Percentiles rank a stretch among this genome's conserved stretches.
phyloP scores from a whole-genome alignment of 176 grass and related monocot genomes.

The Carex parvula region DNA sequence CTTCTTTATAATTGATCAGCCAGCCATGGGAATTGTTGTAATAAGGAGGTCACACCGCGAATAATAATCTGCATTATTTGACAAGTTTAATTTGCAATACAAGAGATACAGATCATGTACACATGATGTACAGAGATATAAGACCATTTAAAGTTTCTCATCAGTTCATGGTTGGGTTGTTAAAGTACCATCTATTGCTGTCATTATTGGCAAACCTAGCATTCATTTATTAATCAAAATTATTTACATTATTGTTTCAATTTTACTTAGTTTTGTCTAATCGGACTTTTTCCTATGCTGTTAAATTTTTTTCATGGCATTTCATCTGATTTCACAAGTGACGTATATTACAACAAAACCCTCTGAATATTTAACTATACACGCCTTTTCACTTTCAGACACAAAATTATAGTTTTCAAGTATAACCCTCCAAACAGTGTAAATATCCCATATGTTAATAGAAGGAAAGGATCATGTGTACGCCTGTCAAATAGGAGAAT shows the following conservation, averaged over 20 bases:
- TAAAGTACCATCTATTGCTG: background rate
- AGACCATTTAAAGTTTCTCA: background rate
- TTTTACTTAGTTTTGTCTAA: background rate
- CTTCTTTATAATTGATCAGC: slow-evolving; percentile 35
- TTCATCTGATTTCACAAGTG: background rate
- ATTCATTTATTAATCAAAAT: background rate
- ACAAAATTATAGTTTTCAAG: background rate
- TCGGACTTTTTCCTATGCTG: background rate
- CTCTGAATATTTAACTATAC: background rate
- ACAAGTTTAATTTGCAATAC: background rate
- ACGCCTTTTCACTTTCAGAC: background rate
- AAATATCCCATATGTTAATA: background rate
- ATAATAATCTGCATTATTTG: slow-evolving; percentile 52
- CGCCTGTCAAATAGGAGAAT: background rate
- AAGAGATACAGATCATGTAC: background rate
- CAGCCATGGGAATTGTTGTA: slow-evolving; percentile 64
- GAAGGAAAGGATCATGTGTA: background rate
- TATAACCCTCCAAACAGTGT: background rate
- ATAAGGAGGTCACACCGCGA: slow-evolving; percentile 59
- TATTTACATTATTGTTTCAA: background rate
- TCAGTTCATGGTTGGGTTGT: background rate
- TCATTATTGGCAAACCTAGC: background rate
- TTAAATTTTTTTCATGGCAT: background rate
- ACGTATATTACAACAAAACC: background rate
- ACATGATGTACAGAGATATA: background rate